A percentile compares a stretch with the other conserved stretches of the same genome.
Evolutionary conservation across 495 filamentous ascomycete species (phyloP).

Genomic region (Acidiella bohemica): DNA sequence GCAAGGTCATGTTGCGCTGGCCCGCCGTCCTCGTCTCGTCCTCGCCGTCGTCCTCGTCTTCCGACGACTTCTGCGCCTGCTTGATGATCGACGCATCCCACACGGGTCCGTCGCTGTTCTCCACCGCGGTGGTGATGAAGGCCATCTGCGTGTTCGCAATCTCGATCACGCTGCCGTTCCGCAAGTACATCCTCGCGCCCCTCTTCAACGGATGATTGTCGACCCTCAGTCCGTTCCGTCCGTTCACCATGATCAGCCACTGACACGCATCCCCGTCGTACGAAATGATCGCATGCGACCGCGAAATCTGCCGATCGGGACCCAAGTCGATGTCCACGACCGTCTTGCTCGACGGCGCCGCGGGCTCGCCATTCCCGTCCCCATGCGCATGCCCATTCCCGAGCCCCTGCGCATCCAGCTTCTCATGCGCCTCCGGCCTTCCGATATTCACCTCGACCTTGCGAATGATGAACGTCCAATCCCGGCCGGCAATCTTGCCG

Average conservation of each 20-base stretch:
- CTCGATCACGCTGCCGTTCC: conserved; percentile 78
- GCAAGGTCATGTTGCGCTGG: conserved; percentile 8
- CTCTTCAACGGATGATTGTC: conserved; percentile 56
- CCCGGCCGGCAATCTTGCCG: conserved; percentile 78
- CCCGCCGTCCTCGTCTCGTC: conserved; percentile 10
- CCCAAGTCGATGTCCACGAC: conserved; percentile 82
- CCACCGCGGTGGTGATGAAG: conserved; percentile 62
- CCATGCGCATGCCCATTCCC: too few relatives aligned
- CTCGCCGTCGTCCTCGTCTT: conserved; percentile 23
- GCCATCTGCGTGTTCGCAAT: conserved; percentile 93
- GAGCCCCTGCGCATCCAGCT: conserved; percentile 31
- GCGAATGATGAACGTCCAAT: conserved; percentile 92
- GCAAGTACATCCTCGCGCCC: conserved; percentile 48
- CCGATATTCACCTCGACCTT: conserved; percentile 72
- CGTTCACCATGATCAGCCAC: conserved; percentile 79
- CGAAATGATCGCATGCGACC: conserved; percentile 72
- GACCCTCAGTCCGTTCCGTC: conserved; percentile 76
- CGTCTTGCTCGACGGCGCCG: conserved; percentile 29
- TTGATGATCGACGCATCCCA: conserved; percentile 19
- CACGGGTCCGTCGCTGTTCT: conserved; percentile 12
- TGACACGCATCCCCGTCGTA: conserved; percentile 51
- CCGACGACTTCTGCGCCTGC: conserved; percentile 20
- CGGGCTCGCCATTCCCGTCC: conserved; percentile 16
- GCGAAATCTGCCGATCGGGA: conserved; percentile 81
- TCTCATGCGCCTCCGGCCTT: conserved; percentile 36